Conservation (phyloP, 305 asterid species). For the Fraxinus greggii region DNA sequence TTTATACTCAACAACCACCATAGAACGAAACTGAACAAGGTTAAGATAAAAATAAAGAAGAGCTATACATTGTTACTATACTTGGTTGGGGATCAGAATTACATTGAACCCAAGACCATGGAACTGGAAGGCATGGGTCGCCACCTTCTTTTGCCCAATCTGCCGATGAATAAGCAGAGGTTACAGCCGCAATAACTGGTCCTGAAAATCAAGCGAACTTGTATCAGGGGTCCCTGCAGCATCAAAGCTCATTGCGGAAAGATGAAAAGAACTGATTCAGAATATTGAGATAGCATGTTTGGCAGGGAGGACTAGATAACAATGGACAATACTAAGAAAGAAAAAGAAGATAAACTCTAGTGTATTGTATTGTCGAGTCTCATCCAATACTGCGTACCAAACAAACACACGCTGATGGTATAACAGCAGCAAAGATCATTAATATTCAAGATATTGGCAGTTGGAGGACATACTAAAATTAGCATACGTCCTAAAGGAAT, state of each 20-base stretch:
- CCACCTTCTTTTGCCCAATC: slow-evolving; percentile 95
- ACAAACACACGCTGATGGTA: neutral
- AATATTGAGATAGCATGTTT: neutral
- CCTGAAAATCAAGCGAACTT: slow-evolving; percentile 48
- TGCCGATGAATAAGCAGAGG: slow-evolving; percentile 43
- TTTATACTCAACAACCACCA: neutral
- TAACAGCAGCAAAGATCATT: neutral
- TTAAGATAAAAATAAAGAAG: slow-evolving; percentile 17
- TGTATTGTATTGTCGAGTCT: neutral
- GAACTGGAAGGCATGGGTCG: slow-evolving; percentile 90
- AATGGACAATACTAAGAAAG: neutral
- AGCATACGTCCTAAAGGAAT: slow-evolving; percentile 9
- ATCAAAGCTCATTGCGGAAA: neutral
- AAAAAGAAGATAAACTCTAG: neutral
- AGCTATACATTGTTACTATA: slow-evolving; percentile 62
- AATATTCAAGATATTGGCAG: neutral
- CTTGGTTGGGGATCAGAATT: slow-evolving; percentile 75
- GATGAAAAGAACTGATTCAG: neutral
- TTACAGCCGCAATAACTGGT: slow-evolving; percentile 51
- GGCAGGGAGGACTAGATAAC: neutral
- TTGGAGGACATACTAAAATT: slow-evolving; percentile 1
- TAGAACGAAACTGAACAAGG: neutral
- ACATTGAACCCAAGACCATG: slow-evolving; percentile 95
- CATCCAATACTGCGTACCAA: neutral
- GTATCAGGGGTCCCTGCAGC: neutral